Evolutionary conservation across 345 rosid genomes (phyloP), one percentile per base, ranked within the genome.

Genomic region (Streptanthus diversifolius): DNA sequence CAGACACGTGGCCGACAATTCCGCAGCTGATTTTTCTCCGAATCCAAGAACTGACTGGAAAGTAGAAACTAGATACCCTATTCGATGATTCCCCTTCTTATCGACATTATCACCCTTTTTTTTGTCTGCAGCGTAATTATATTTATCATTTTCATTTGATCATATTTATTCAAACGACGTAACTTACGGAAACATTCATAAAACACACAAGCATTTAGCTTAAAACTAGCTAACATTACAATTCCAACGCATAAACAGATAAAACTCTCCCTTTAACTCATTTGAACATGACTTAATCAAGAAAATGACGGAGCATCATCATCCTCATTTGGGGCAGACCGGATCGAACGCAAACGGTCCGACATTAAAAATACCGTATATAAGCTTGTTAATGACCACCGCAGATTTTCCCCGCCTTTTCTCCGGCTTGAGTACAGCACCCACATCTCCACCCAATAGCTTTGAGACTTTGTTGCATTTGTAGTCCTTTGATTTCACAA

Each of bases 281-380:
- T 74, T 29, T 4, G 30, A 68, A 53, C 51, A 52, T 54, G 15
- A 59, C 37, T 5, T 30, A 51, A 60, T 48, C 60, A 67, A 67
- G 39, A 67, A 59, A 51, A 39, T 67, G 68, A 30, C 32, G 32
- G 15, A 48, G 29, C 40, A 41, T 39, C 36, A 47, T 40, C 45
- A 11, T 76, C 74, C 35, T 79, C 72, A 88, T 73, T 53, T 81
- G 2, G 68, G 79, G 71, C 99, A 95, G 33, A 73, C 72, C 62
- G 97, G 90, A 57, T 87, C 89, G 37, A 87, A 95, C 10, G 95
- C 98, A 30, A 91, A 83, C 5, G 97, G 98, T 1, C 97, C 97
- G 30, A 85, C 95, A 11, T 73, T 65, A 83, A 60, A 91, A 63
- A 95, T 80, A 25, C 74, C 80, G 39, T 66, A 88, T 0, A 81